Evolutionary conservation across 768 basidiomycete genomes (phyloP).

Genomic region (Lentinula lateritia): DNA sequence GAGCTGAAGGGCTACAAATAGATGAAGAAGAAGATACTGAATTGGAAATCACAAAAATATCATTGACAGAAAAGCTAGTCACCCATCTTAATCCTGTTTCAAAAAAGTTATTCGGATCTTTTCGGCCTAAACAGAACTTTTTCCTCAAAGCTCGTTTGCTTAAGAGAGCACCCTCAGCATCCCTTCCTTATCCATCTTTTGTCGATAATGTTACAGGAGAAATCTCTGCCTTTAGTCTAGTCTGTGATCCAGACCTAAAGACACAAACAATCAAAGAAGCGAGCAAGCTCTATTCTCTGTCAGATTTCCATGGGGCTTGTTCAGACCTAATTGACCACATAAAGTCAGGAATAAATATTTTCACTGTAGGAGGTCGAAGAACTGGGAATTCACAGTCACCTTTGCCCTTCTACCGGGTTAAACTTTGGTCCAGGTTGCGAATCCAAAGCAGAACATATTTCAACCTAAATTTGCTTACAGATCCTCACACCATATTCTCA

Average conservation of each 20-base stretch:
- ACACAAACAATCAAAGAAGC: not conserved
- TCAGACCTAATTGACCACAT: not conserved
- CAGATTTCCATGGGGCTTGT: not conserved
- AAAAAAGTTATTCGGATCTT: not conserved
- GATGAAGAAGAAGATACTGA: too few relatives aligned
- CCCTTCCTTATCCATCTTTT: not conserved
- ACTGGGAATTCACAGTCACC: not conserved
- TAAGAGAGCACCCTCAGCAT: not conserved
- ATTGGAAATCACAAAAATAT: not conserved
- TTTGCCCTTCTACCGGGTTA: not conserved
- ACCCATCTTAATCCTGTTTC: not conserved
- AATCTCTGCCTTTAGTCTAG: not conserved
- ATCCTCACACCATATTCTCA: not conserved
- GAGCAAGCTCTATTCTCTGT: not conserved
- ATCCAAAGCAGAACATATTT: not conserved
- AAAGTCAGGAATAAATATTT: not conserved
- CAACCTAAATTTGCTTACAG: not conserved
- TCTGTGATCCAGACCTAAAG: not conserved
- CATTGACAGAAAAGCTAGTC: not conserved
- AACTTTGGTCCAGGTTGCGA: not conserved
- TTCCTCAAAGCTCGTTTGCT: not conserved
- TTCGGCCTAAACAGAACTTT: not conserved
- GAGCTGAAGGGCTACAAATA: not conserved
- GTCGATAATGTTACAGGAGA: not conserved
- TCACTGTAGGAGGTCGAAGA: not conserved